Base-by-base conservation (phyloP, 225 moss, liverwort and hornwort genomes). In the Marchantia paleacea region DNA sequence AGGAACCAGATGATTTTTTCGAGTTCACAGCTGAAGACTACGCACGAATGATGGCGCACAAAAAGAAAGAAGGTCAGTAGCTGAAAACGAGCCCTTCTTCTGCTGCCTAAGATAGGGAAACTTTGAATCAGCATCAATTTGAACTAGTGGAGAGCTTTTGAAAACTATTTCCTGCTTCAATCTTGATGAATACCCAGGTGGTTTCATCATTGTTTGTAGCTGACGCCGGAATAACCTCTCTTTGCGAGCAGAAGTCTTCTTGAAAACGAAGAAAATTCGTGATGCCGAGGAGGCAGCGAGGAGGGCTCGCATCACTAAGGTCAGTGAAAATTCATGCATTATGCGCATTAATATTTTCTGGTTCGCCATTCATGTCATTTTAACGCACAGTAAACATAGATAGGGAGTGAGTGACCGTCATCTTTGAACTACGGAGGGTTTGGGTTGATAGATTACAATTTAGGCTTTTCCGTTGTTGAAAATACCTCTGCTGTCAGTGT, bases 211-310 rank as follows among this genome's bases (percentile, higher is more conserved):
- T 62, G 15, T n/a, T 6, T 24, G 9, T 22, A n/a, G n/a, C 22
- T 62, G 70, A 47, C 48, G 26, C 19, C 49, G 48, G 70, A 47
- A 39, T 13, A 58, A 12, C n/a, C 19, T 52, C 51, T 22, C 20
- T 63, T 54, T 12, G 8, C 49, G 61, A 69, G 53, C 79, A 97
- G 99, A 94, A 78, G 76, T 85, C 1, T 65, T 73, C 50, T 84
- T 99, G 84, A 99, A 95, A 82, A 99, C 99, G 3, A 95, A 85
- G 76, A 95, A 95, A 80, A 89, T 92, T 24, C 95, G 99, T 55
- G 92, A 99, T 4, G 87, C 72, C 81, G 99, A 99, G 82, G 90
- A 89, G 74, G 91, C 91, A 81, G 90, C 85, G 15, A 90, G 87
- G 62, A 90, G 86, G 80, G 82, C 89, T 8, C 92, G 88, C 72